These are phyloP conservation scores for Globisporangium spinosum DNA, from an alignment of 352 stramenopile species.

Conservation along the genomic window DNA sequence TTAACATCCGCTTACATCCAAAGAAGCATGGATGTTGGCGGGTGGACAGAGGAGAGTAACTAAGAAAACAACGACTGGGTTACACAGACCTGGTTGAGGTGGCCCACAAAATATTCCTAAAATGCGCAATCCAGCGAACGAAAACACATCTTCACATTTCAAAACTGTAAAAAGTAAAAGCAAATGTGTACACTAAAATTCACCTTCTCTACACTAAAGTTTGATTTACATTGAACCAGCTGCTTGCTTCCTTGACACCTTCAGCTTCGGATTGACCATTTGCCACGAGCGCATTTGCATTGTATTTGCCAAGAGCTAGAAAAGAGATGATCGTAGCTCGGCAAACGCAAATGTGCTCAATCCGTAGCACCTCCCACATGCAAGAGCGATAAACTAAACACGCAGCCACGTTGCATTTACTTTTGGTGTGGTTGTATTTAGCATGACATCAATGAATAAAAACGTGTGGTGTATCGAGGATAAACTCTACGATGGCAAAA, in stretches of 20 bases:
- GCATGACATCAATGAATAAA: slow-evolving; percentile 10
- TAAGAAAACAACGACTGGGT: no score
- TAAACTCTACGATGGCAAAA: slow-evolving; percentile 17
- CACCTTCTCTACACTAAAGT: neutral
- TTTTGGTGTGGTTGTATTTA: neutral
- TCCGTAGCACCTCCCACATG: neutral
- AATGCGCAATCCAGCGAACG: no score
- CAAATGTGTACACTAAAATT: no score
- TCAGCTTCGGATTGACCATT: neutral
- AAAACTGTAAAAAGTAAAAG: no score
- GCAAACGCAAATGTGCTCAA: neutral
- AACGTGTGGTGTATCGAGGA: slow-evolving; percentile 4
- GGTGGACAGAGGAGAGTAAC: no score
- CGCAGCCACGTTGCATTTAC: neutral
- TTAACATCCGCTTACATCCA: neutral
- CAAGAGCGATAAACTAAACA: neutral
- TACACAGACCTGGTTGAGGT: no score
- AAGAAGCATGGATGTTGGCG: neutral
- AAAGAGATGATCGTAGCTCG: neutral
- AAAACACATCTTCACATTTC: no score
- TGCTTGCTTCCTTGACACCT: no score
- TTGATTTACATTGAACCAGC: neutral
- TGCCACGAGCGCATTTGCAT: neutral
- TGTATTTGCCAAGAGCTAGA: neutral
- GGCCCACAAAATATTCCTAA: no score